These are phyloP conservation scores for Aspergillus haitiensis DNA, from an alignment of 495 filamentous ascomycete genomes.

Conservation along the genomic window DNA sequence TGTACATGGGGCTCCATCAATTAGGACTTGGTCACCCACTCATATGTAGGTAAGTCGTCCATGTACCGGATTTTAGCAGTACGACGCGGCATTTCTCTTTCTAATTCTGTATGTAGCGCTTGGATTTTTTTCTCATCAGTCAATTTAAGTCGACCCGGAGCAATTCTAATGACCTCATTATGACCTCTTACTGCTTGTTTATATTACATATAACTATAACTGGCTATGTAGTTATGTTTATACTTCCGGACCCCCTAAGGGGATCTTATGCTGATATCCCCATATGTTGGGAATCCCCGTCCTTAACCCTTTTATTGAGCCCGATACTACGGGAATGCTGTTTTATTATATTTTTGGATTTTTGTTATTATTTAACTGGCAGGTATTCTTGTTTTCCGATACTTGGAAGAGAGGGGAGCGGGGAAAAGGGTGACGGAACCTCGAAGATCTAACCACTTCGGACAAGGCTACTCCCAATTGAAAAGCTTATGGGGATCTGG, in stretches of 20 bases:
- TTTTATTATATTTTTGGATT: too few species aligned
- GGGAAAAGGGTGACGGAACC: background rate
- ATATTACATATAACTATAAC: too few species aligned
- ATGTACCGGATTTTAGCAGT: background rate
- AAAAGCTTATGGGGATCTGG: slow-evolving; percentile 5
- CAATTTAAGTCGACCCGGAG: too few species aligned
- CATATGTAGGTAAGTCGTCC: background rate
- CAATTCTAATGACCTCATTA: too few species aligned
- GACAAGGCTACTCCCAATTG: background rate
- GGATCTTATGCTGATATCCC: too few species aligned
- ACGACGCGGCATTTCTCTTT: background rate
- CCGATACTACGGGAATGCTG: background rate
- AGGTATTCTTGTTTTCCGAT: too few species aligned
- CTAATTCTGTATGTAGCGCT: background rate
- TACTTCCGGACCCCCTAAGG: too few species aligned
- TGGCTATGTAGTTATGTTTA: too few species aligned
- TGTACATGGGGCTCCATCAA: background rate
- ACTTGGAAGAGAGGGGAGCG: background rate
- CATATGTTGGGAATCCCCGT: background rate
- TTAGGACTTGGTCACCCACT: background rate
- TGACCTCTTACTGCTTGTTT: too few species aligned
- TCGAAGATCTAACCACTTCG: background rate
- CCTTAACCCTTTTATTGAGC: background rate
- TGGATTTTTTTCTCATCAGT: background rate
- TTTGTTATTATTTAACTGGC: too few species aligned